Conservation (phyloP, 768 basidiomycete species). For the Trichaptum fuscoviolaceum region DNA sequence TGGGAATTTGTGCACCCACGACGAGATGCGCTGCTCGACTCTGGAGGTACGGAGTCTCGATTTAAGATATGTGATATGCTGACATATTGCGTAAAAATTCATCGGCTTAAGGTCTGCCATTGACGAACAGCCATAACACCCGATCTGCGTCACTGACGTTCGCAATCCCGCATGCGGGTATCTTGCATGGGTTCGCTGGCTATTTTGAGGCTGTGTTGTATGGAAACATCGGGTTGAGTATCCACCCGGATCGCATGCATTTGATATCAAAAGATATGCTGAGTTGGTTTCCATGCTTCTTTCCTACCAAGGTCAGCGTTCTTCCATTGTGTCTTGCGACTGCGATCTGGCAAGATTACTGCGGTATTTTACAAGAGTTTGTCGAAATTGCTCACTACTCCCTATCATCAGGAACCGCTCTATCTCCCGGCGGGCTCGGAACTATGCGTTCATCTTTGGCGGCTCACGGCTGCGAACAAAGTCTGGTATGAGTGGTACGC, state of each 20-base stretch:
- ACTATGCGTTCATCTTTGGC: slow-evolving; percentile 90
- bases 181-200: slow-evolving; percentile 90
- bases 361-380: neutral
- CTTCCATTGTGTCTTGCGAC: slow-evolving; percentile 2
- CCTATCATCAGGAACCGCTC: slow-evolving; percentile 66
- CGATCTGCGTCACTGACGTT: slow-evolving; percentile 83
- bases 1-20: slow-evolving; percentile 98
- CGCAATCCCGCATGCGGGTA: slow-evolving; percentile 91
- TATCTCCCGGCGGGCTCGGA: slow-evolving; percentile 93
- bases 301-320: slow-evolving; percentile 76
- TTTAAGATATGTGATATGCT: slow-evolving; percentile 2
- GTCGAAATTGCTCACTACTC: slow-evolving; percentile 1
- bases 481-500: slow-evolving; percentile 99
- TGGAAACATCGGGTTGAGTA: slow-evolving; percentile 84
- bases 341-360: neutral
- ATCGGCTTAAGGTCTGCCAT: slow-evolving; percentile 66
- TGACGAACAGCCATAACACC: slow-evolving; percentile 95
- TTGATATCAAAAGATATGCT: slow-evolving; percentile 92
- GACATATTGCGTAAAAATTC: slow-evolving; percentile 1
- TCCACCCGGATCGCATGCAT: slow-evolving; percentile 86
- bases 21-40: slow-evolving; percentile 68
- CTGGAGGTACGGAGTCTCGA: slow-evolving; percentile 43
- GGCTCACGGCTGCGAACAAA: slow-evolving; percentile 79
- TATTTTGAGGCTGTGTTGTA: slow-evolving; percentile 97
- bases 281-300: slow-evolving; percentile 98